phyloP scores from a whole-genome alignment of 306 rosid genomes.

The Begonia masoniana region DNA sequence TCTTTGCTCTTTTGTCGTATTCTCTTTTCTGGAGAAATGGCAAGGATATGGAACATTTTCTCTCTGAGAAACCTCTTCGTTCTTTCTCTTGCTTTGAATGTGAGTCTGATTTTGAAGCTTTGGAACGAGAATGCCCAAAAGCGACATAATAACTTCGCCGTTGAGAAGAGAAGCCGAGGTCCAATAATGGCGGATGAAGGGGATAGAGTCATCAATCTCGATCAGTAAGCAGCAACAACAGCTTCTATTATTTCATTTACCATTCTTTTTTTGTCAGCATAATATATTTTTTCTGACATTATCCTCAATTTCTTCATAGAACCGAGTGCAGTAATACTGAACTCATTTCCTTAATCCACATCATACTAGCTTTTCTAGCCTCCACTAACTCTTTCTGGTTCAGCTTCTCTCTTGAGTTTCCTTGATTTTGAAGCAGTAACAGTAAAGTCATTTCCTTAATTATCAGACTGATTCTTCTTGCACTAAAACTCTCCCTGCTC shows the following conservation, averaged over 20 bases:
- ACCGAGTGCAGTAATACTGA: no score
- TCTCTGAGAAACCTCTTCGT: constrained; percentile 41
- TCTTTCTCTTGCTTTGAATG: constrained; percentile 58
- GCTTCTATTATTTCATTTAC: constrained; percentile 2
- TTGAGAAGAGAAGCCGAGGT: constrained; percentile 10
- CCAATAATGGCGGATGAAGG: constrained; percentile 10
- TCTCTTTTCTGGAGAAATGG: constrained; percentile 15
- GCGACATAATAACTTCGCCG: not conserved
- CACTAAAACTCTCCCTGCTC: no score
- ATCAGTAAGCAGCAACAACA: constrained; percentile 42
- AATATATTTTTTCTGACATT: no score
- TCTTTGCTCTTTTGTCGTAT: no score
- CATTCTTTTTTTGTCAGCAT: not conserved
- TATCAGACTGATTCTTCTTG: no score
- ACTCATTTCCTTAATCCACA: no score
- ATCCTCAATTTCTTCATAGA: no score
- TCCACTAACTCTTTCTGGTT: no score
- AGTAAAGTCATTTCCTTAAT: no score
- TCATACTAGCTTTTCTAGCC: no score
- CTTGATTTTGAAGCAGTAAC: no score
- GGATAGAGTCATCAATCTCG: constrained; percentile 46
- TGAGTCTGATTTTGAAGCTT: constrained; percentile 35
- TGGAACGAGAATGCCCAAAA: constrained; percentile 17
- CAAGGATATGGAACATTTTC: constrained; percentile 11
- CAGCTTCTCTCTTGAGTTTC: no score